Evolutionary conservation across 202 grass and related monocot genomes (phyloP), one percentile per base, ranked within the genome.

Genomic region (Hordeum pubiflorum): DNA sequence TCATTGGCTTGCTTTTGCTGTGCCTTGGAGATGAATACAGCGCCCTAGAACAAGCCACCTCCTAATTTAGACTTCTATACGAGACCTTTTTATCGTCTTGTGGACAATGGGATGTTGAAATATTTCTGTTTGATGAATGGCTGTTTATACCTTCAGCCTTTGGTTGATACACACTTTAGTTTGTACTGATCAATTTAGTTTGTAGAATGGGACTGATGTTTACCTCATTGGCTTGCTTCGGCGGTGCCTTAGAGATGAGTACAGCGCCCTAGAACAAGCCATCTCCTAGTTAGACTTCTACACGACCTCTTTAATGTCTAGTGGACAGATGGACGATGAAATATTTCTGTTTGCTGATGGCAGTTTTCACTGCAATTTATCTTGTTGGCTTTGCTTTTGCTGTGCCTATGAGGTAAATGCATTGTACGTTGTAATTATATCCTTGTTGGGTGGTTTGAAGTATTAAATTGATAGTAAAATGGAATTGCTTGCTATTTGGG

Each of bases 1-100:
- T 92, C 88, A 85, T 76, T 86, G 86, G 92, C 82, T 84, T 77
- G 33, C 15, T 63, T 58, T 69, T 10, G 75, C 7, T 1, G 15
- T 69, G 90, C 86, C 86, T 87, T 69, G 44, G 91, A 79, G 89
- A 91, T 97, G 89, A 97, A 91, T 93, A 37, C 82, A 90, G 87
- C 11, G 3, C 91, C 93, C 86, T 56, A 93, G 23, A 97, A 63
- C 34, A 75, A 86, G 22, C 37, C 56, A 64, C 79, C 61, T 79
- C 65, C 34, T 81, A 0, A 11, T 75, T 56, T 26, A 62, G 0
- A 55, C 18, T 83, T 60, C 83, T 79, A 43, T 70, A 67, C 44
- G 54, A 21, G 60, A 26, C 84, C 36, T 79, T 34, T 55, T 67
- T 69, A 9, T 32, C 69, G 50, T 88, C 58, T 69, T 32, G 85